These are phyloP conservation scores for Nephelium lappaceum DNA, from an alignment of 345 rosid species.

Conservation along the genomic window DNA sequence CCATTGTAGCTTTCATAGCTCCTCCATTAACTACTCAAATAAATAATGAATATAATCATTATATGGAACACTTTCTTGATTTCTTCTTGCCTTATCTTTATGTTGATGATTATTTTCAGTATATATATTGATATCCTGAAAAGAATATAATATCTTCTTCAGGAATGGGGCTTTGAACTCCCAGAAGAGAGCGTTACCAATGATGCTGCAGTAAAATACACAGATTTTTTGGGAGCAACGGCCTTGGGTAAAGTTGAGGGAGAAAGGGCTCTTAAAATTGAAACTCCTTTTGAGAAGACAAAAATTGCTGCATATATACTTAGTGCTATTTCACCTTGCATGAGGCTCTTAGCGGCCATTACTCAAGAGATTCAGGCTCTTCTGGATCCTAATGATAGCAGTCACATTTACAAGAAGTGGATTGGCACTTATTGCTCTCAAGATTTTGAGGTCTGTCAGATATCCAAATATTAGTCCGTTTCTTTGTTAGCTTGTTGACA, in stretches of 20 bases:
- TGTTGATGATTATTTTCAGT: neutral
- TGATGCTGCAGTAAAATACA: conserved; percentile 41
- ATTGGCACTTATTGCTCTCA: conserved; percentile 46
- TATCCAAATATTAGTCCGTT: conserved; percentile 14
- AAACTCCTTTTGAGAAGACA: conserved; percentile 61
- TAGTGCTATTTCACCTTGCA: conserved; percentile 55
- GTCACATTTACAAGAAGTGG: conserved; percentile 63
- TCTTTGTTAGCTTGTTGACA: conserved; percentile 7
- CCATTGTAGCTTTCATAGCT: neutral
- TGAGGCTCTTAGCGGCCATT: conserved; percentile 48
- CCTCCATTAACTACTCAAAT: neutral
- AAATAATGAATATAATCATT: neutral
- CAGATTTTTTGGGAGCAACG: conserved; percentile 51
- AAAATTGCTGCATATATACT: conserved; percentile 64
- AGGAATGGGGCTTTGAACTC: conserved; percentile 58
- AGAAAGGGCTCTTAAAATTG: conserved; percentile 45
- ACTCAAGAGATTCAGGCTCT: conserved; percentile 47
- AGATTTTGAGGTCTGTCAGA: conserved; percentile 43
- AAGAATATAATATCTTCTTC: conserved; percentile 22
- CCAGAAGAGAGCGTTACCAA: conserved; percentile 28
- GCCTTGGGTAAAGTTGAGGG: conserved; percentile 62
- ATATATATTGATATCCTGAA: conserved; percentile 15
- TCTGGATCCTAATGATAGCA: conserved; percentile 35
- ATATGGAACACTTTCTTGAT: neutral
- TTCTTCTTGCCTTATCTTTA: neutral